These are phyloP conservation scores for Solanum peruvianum DNA, from an alignment of 257 asterid genomes.

Conservation along the genomic window DNA sequence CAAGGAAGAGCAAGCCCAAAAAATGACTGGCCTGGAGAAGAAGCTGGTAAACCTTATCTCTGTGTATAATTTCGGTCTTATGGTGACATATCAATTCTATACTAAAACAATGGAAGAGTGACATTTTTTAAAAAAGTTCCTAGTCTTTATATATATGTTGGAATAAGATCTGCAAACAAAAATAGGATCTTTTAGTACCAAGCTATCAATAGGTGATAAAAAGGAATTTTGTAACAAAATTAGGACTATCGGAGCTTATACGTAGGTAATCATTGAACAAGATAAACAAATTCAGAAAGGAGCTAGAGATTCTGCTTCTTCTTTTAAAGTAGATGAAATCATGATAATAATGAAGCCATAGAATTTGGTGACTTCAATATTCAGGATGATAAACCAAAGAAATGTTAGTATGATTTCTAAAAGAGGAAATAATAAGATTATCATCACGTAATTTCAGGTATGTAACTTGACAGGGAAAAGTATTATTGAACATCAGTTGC, in stretches of 20 bases:
- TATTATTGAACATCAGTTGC: background rate
- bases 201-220: background rate
- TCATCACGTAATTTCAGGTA: no score
- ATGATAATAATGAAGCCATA: background rate
- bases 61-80: background rate
- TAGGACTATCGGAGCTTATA: background rate
- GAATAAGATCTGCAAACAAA: background rate
- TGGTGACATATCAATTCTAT: background rate
- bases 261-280: background rate
- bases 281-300: background rate
- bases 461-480: background rate
- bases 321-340: background rate
- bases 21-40: conserved; percentile 29
- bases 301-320: background rate
- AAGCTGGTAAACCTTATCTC: conserved; percentile 46
- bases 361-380: background rate
- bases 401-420: background rate
- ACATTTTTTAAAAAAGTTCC: background rate
- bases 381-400: background rate
- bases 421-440: background rate
- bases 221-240: no score
- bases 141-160: background rate
- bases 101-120: background rate
- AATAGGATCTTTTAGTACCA: background rate
- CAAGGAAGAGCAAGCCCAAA: conserved; percentile 35